Evolutionary conservation across 2,329 filamentous ascomycete species (phyloP).

Genomic region (Clonostachys byssicola): DNA sequence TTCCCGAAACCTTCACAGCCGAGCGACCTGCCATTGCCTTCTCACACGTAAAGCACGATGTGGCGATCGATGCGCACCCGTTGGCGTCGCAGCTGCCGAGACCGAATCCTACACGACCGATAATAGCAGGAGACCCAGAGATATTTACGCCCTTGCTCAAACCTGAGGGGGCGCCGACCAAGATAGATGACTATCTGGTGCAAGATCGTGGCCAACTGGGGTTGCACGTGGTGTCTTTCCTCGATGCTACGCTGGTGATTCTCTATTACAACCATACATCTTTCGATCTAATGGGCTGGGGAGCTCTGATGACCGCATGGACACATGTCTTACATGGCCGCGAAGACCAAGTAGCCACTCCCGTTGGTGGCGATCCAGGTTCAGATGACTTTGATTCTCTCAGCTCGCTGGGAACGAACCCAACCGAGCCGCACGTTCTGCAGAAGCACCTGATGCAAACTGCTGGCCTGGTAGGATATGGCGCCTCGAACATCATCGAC

Average conservation of each 20-base stretch:
- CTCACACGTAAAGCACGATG: constrained; percentile 18
- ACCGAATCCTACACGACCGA: constrained; percentile 7
- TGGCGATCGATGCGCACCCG: constrained; percentile 23
- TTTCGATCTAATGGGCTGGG: constrained; percentile 30
- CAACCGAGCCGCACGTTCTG: constrained; percentile 14
- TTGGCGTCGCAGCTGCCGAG: constrained; percentile 21
- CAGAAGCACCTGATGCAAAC: constrained; percentile 8
- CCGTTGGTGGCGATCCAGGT: constrained; percentile 6
- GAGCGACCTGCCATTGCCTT: constrained; percentile 26
- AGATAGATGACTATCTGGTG: constrained; percentile 26
- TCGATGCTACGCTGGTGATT: constrained; percentile 31
- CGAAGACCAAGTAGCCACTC: constrained; percentile 19
- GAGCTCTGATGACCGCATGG: constrained; percentile 31
- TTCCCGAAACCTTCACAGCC: constrained; percentile 25
- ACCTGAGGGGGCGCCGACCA: constrained; percentile 10
- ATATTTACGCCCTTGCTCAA: constrained; percentile 11
- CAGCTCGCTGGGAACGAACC: constrained; percentile 8
- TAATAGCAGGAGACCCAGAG: constrained; percentile 14
- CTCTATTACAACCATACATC: constrained; percentile 33
- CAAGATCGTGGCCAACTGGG: constrained; percentile 31
- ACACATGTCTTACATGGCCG: constrained; percentile 23
- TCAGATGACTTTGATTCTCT: constrained; percentile 18
- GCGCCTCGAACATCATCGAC: constrained; percentile 14
- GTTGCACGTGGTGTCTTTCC: constrained; percentile 34
- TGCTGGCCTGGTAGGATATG: constrained; percentile 13